Percentiles rank a stretch among this genome's conserved stretches.
phyloP scores from a whole-genome alignment of 2,329 filamentous ascomycete genomes.

The Fusarium fujikuroi region DNA sequence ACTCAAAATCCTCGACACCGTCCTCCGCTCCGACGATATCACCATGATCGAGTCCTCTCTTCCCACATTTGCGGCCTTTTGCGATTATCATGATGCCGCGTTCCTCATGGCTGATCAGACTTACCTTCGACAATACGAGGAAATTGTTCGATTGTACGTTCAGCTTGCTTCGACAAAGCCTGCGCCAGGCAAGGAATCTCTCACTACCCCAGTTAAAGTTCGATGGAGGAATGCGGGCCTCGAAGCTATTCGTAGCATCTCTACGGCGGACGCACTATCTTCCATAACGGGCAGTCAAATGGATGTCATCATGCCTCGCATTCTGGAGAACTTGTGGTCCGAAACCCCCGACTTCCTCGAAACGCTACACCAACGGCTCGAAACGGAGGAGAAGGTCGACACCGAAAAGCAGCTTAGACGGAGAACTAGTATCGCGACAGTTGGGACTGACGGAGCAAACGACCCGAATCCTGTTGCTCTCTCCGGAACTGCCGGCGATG shows the following conservation, averaged over 20 bases:
- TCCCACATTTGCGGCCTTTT: slow-evolving; percentile 87
- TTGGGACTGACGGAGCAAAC: slow-evolving; percentile 68
- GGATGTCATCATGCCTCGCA: slow-evolving; percentile 81
- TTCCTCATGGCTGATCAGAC: slow-evolving; percentile 86
- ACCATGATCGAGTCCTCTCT: slow-evolving; percentile 93
- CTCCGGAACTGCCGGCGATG: slow-evolving; percentile 84
- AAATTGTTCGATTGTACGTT: slow-evolving; percentile 83
- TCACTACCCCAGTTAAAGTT: slow-evolving; percentile 79
- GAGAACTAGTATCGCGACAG: slow-evolving; percentile 82
- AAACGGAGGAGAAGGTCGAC: slow-evolving; percentile 75
- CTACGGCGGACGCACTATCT: slow-evolving; percentile 80
- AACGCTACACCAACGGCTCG: slow-evolving; percentile 72
- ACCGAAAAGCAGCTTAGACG: slow-evolving; percentile 71
- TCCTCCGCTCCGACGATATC: slow-evolving; percentile 87
- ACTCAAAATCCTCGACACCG: slow-evolving; percentile 83
- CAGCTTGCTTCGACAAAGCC: slow-evolving; percentile 76
- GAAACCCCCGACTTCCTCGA: slow-evolving; percentile 76
- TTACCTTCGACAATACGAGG: slow-evolving; percentile 84
- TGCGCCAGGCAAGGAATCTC: slow-evolving; percentile 61
- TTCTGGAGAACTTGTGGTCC: slow-evolving; percentile 87
- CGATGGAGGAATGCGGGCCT: slow-evolving; percentile 81
- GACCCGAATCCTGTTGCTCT: slow-evolving; percentile 77
- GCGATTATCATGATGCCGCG: slow-evolving; percentile 86
- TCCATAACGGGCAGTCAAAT: slow-evolving; percentile 81
- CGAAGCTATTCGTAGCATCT: slow-evolving; percentile 82